Evolutionary conservation across 352 stramenopile species (phyloP).

Genomic region (Phytophthora agathidicida): DNA sequence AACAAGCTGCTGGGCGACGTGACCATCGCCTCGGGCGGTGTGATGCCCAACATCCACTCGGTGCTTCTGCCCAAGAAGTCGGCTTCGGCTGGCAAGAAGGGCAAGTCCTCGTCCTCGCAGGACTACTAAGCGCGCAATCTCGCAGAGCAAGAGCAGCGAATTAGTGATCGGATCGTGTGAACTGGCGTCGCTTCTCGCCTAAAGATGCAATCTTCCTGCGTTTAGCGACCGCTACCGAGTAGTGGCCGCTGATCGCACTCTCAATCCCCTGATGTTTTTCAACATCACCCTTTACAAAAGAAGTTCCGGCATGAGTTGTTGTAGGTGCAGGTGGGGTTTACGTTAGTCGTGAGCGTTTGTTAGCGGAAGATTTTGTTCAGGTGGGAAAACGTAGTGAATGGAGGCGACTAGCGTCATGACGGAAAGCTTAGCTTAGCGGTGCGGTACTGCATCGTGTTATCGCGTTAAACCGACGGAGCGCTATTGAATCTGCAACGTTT

Average conservation of each 20-base stretch:
- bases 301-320: too few species aligned
- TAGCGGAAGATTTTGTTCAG: too few species aligned
- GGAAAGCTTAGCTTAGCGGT: too few species aligned
- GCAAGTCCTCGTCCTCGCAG: slow-evolving; percentile 57
- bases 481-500: slow-evolving; percentile 12
- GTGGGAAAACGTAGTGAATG: neutral
- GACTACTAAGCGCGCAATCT: slow-evolving; percentile 47
- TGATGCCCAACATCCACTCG: slow-evolving; percentile 96
- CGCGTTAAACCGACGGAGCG: slow-evolving; percentile 38
- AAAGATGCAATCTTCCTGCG: slow-evolving; percentile 28
- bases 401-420: too few species aligned
- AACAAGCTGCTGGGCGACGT: slow-evolving; percentile 95
- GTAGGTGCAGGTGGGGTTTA: slow-evolving; percentile 67
- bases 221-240: slow-evolving; percentile 6
- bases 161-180: slow-evolving; percentile 14
- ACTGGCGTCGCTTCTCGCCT: slow-evolving; percentile 3
- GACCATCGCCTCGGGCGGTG: slow-evolving; percentile 95
- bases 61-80: slow-evolving; percentile 92
- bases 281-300: slow-evolving; percentile 49
- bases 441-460: too few species aligned
- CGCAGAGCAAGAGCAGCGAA: slow-evolving; percentile 2
- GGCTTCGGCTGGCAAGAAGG: slow-evolving; percentile 52
- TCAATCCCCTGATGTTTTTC: slow-evolving; percentile 49
- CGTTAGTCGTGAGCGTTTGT: too few species aligned
- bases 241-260: slow-evolving; percentile 10